These are phyloP conservation scores for Blastocystis sp. DNA, from an alignment of 352 stramenopile genomes.

Conservation along the genomic window DNA sequence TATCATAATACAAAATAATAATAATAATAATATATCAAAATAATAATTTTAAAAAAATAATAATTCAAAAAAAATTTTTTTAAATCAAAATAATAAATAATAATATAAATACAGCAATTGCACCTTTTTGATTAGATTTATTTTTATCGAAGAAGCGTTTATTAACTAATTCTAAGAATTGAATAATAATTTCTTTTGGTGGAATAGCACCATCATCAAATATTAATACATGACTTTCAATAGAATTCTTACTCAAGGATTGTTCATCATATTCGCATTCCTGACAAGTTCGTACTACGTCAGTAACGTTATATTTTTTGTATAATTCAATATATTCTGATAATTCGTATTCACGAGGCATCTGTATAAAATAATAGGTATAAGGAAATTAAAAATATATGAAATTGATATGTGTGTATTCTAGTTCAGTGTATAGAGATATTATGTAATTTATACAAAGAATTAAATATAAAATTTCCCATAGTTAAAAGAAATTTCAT, in stretches of 20 bases:
- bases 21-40: too few species aligned
- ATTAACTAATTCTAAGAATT: slow-evolving; percentile 25
- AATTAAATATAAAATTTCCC: too few species aligned
- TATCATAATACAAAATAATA: too few species aligned
- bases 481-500: too few species aligned
- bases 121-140: slow-evolving; percentile 18
- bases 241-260: slow-evolving; percentile 16
- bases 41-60: too few species aligned
- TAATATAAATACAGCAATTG: slow-evolving; percentile 23
- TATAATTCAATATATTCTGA: slow-evolving; percentile 28
- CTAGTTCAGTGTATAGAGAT: too few species aligned
- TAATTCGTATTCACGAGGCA: slow-evolving; percentile 36
- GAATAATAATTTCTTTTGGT: slow-evolving; percentile 17
- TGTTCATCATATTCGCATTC: slow-evolving; percentile 33
- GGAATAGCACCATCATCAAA: slow-evolving; percentile 30
- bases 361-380: too few species aligned
- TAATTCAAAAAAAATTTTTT: too few species aligned
- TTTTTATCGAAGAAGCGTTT: slow-evolving; percentile 25
- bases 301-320: slow-evolving; percentile 29
- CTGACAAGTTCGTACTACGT: slow-evolving; percentile 33
- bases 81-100: too few species aligned
- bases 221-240: slow-evolving; percentile 26
- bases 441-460: too few species aligned
- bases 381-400: too few species aligned
- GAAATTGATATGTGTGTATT: too few species aligned